Base-by-base conservation (phyloP, 164 flowering plant species). In the Vitis labrusca region DNA sequence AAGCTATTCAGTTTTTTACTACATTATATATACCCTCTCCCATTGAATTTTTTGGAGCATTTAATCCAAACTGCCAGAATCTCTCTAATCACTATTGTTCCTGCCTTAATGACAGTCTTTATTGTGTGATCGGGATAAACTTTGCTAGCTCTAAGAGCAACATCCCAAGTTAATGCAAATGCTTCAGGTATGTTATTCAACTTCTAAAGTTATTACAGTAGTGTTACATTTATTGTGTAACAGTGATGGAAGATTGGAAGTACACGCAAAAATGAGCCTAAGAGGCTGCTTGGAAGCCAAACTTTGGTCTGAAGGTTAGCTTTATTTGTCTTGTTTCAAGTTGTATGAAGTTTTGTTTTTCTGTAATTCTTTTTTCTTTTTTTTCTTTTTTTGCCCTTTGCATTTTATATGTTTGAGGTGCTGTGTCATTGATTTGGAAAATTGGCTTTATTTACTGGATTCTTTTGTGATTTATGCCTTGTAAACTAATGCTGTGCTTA, bases 101-200 rank as follows among this genome's bases (percentile, higher is more conserved):
- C 64, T 52, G 44, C 29, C 71, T 73, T 60, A 10, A 12, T 73
- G 74, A 73, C 89, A 96, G 99, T 84, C 97, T 67, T 82, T 96
- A 68, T 80, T 96, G 83, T 89, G 90, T 76, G 98, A 96, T 67
- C 87, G 89, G 55, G 97, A 93, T 17, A 91, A 91, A 81, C 94
- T 96, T 12, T 90, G 98, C 77, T 94, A 88, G 84, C 93, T 96
- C 65, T 75, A 91, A 59, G 98, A 93, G 82, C 93, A 93, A 78
- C 90, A 93, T 77, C 98, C 99, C 23, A 96, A 93, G 76, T 80
- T 96, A 66, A 93, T 96, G 99, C 91, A 93, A 82, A 85, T 96
- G 97, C 92, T 96, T 77, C 97, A 96, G 99, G 99, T 68, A 19
- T 15, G 50, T 47, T 60, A 5, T 10, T 3, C 27, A 29, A 52